Percentiles rank a stretch among this genome's conserved stretches.
phyloP scores from a whole-genome alignment of 306 rosid species.

The Malus asiatica region DNA sequence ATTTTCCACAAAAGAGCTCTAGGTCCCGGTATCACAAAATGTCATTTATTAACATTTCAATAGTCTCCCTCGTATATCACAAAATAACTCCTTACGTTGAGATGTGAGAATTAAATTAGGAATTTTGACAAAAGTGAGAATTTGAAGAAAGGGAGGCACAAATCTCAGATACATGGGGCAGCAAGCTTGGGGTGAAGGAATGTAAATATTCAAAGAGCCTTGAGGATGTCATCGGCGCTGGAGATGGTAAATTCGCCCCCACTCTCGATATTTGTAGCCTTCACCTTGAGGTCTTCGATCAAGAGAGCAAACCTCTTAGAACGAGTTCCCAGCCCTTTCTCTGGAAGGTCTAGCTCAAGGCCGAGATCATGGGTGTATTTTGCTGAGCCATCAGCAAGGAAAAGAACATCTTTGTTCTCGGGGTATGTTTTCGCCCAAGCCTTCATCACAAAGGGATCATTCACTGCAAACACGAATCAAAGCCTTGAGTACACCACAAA shows the following conservation, averaged over 20 bases:
- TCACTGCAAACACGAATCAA: slow-evolving; percentile 41
- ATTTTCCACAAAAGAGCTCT: too few species aligned
- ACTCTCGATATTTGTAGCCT: slow-evolving; percentile 68
- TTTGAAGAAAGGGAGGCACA: not conserved
- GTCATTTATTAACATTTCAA: too few species aligned
- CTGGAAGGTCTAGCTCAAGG: slow-evolving; percentile 78
- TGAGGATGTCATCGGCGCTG: slow-evolving; percentile 83
- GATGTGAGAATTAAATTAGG: too few species aligned
- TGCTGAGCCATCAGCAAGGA: slow-evolving; percentile 94
- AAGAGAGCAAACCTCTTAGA: slow-evolving; percentile 77
- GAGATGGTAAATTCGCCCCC: slow-evolving; percentile 85
- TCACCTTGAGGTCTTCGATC: slow-evolving; percentile 77
- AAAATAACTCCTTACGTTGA: not conserved
- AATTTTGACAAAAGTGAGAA: too few species aligned
- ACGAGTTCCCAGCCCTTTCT: slow-evolving; percentile 73
- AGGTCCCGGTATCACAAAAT: not conserved
- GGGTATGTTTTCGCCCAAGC: slow-evolving; percentile 87
- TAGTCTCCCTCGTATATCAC: not conserved
- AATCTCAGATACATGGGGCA: not conserved
- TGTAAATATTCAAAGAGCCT: slow-evolving; percentile 51
- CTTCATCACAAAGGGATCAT: slow-evolving; percentile 85
- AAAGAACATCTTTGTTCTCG: slow-evolving; percentile 78
- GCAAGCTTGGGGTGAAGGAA: not conserved
- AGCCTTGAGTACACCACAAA: not conserved
- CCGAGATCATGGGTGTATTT: slow-evolving; percentile 67